Base-by-base conservation (phyloP, 441 rosid genomes). In the Viola pubescens region DNA sequence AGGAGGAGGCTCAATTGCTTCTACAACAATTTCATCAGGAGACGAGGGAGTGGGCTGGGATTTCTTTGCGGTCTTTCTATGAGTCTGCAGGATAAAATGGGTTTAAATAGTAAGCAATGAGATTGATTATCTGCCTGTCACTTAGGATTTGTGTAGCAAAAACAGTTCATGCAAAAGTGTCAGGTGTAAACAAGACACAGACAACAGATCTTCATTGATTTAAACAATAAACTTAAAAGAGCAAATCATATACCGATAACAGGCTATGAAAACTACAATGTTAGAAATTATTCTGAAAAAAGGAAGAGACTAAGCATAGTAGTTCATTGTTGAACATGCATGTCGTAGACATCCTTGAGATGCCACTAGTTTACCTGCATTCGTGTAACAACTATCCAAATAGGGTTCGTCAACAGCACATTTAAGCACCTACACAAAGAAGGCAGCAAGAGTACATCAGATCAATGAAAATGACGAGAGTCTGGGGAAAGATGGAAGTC, bases 361-460 rank as follows among this genome's bases (percentile, higher is more conserved):
- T n/a, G 59, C 43, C 39, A 34, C 26, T 50, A 60, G 59, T 64
- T 77, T 77, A 92, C 98, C 97, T 87, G 98, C 98, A 89, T 89
- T 52, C 90, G 88, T 0, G 98, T 92, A 66, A 92, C 97, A 70
- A 92, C 88, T 49, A 92, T 86, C 98, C 98, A 92, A 40, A 92
- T 86, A 37, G 98, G 98, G 70, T 80, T 92, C 48, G 97, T 92
- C 79, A 87, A 63, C 49, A 92, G 80, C 72, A 92, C 98, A 82
- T 92, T 92, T 56, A 85, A 84, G 48, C 87, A 81, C 79, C 98
- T 92, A 77, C 67, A 74, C 38, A 62, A 48, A 43, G 48, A 71
- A 72, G 56, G 66, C 26, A 70, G 44, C 42, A 64, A 48, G 48
- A 11, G 40, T 45, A 9, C 67, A 62, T 51, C 40, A n/a, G 41